Evolutionary conservation across 2,329 filamentous ascomycete species (phyloP).

Genomic region (Fusarium robinianum): DNA sequence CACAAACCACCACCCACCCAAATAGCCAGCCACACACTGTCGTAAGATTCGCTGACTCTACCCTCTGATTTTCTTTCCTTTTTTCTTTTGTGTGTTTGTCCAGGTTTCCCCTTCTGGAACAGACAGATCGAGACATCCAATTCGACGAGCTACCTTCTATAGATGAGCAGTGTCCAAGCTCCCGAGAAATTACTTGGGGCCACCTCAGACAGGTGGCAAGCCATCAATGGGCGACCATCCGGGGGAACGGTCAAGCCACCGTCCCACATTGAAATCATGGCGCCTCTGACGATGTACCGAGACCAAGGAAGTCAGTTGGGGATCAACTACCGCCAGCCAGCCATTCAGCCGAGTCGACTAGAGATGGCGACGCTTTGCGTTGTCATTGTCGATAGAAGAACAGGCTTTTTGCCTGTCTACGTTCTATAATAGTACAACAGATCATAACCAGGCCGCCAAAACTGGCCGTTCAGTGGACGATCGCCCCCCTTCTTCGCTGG

Average conservation of each 20-base stretch:
- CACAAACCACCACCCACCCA: no score
- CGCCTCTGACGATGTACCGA: background rate
- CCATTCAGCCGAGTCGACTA: constrained; percentile 6
- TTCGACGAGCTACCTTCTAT: no score
- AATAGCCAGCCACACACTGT: no score
- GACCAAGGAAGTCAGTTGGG: background rate
- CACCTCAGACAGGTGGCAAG: constrained; percentile 32
- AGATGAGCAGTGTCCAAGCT: constrained; percentile 12
- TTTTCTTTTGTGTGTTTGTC: no score
- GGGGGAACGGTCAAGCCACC: constrained; percentile 3
- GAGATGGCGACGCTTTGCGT: no score
- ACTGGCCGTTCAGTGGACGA: constrained; percentile 17
- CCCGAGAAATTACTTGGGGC: constrained; percentile 23
- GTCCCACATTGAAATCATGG: background rate
- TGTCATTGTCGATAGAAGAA: no score
- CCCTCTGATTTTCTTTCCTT: no score
- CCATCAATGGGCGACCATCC: constrained; percentile 23
- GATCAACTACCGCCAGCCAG: constrained; percentile 7
- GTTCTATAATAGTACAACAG: constrained; percentile 12
- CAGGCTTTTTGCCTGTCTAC: no score
- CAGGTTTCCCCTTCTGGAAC: constrained; percentile 15
- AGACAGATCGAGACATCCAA: no score
- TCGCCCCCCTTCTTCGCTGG: constrained; percentile 14
- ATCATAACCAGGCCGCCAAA: constrained; percentile 7
- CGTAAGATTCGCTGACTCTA: constrained; percentile 17